These are phyloP conservation scores for Cystofilobasidium bisporidii DNA, from an alignment of 768 basidiomycete genomes.

Conservation along the genomic window DNA sequence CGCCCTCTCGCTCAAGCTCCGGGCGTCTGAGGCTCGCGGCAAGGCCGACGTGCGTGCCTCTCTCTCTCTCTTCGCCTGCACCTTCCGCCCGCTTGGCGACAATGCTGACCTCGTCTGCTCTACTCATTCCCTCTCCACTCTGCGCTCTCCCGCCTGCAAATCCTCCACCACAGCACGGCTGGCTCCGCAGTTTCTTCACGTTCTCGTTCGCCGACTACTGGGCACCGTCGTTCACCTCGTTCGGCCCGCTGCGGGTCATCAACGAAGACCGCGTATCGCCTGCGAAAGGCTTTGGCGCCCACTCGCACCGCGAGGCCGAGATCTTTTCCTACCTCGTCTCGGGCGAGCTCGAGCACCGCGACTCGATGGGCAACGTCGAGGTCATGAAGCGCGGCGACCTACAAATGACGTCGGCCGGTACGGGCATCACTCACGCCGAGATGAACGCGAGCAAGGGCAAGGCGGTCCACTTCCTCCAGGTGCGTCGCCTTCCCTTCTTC, in stretches of 20 bases:
- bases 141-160: too few species aligned
- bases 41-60: not conserved
- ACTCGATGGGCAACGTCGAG: conserved; percentile 85
- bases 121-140: not conserved
- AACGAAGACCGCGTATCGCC: conserved; percentile 74
- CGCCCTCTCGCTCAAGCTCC: conserved; percentile 30
- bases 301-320: conserved; percentile 25
- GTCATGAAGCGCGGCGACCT: conserved; percentile 78
- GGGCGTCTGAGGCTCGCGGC: conserved; percentile 46
- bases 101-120: too few species aligned
- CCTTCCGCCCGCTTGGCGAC: too few species aligned
- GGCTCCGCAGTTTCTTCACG: conserved; percentile 47
- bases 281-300: conserved; percentile 67
- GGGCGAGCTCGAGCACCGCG: conserved; percentile 53
- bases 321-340: conserved; percentile 22
- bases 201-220: conserved; percentile 49
- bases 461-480: conserved; percentile 40
- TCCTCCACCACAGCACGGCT: conserved; percentile 72
- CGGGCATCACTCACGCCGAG: conserved; percentile 65
- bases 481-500: conserved; percentile 16
- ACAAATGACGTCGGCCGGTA: conserved; percentile 85
- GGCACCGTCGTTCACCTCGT: conserved; percentile 54
- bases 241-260: conserved; percentile 72
- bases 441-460: not conserved
- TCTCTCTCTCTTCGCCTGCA: not conserved